Conservation (phyloP, 805 yeast species). For the Brettanomyces naardenensis region DNA sequence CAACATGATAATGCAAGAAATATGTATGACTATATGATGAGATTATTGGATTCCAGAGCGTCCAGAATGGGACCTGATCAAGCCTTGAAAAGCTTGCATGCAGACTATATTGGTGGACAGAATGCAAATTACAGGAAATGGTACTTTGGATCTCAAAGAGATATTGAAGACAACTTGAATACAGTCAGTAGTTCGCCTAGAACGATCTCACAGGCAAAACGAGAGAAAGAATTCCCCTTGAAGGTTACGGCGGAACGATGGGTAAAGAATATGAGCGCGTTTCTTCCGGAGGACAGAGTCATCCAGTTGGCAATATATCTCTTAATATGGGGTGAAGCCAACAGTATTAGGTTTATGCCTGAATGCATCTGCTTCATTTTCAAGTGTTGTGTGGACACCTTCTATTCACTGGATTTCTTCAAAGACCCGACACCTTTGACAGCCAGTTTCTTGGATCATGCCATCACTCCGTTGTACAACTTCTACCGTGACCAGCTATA, state of each 20-base stretch:
- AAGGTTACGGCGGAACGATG: constrained; percentile 42
- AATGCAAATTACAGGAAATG: constrained; percentile 65
- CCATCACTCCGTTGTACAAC: constrained; percentile 68
- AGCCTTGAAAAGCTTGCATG: constrained; percentile 57
- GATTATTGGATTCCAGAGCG: constrained; percentile 59
- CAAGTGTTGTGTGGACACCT: constrained; percentile 70
- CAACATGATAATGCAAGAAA: constrained; percentile 59
- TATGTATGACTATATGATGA: constrained; percentile 59
- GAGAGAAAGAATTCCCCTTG: constrained; percentile 21
- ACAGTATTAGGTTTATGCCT: constrained; percentile 79
- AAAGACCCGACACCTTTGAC: constrained; percentile 24
- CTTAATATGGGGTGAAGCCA: constrained; percentile 87
- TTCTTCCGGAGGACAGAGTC: constrained; percentile 45
- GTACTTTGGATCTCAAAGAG: constrained; percentile 71
- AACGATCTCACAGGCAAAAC: constrained; percentile 5
- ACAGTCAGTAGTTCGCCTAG: constrained; percentile 18
- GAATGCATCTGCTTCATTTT: constrained; percentile 81
- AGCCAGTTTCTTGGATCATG: constrained; percentile 50
- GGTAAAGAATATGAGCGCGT: constrained; percentile 41
- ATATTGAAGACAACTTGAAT: constrained; percentile 30
- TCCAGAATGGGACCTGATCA: constrained; percentile 49
- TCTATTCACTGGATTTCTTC: constrained; percentile 38
- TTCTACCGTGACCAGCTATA: constrained; percentile 50
- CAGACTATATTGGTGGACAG: constrained; percentile 68
- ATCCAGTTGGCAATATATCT: constrained; percentile 63